Conservation (phyloP, 768 basidiomycete genomes). For the Termitomyces sp. region DNA sequence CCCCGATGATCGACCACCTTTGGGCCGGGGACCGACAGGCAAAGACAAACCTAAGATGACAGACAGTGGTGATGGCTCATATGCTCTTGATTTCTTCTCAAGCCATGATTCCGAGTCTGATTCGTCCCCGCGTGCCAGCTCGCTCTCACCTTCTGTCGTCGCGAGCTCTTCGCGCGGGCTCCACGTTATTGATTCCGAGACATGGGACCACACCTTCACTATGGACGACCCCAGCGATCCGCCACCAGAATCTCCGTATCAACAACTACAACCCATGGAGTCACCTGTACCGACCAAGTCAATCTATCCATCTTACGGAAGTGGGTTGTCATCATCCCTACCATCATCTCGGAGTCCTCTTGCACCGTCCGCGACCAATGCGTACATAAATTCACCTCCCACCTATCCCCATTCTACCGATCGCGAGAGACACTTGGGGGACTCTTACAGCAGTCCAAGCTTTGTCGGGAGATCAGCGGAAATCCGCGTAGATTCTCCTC, state of each 20-base stretch:
- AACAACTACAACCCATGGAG: conserved; percentile 33
- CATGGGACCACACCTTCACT: conserved; percentile 55
- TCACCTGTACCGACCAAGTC: conserved; percentile 44
- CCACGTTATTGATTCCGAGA: conserved; percentile 40
- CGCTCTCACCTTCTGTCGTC: conserved; percentile 54
- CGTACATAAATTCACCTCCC: conserved; percentile 33
- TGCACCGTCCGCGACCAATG: conserved; percentile 24
- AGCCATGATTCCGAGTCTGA: conserved; percentile 40
- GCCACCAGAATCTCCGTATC: conserved; percentile 37
- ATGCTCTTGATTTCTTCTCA: conserved; percentile 25
- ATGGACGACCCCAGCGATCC: conserved; percentile 34
- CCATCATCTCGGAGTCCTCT: conserved; percentile 38
- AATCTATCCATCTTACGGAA: conserved; percentile 37
- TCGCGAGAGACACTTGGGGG: conserved; percentile 37
- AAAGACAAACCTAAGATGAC: conserved; percentile 69
- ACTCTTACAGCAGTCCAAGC: conserved; percentile 39
- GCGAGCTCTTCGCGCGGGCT: conserved; percentile 42
- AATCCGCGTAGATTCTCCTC: conserved; percentile 35
- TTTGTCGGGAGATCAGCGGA: conserved; percentile 38
- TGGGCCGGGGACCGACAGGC: conserved; percentile 84
- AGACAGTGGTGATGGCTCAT: conserved; percentile 23
- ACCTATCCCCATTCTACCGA: conserved; percentile 42
- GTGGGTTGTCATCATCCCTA: conserved; percentile 33
- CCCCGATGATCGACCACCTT: conserved; percentile 60
- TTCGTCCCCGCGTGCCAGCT: conserved; percentile 51